Conservation (phyloP, 805 yeast genomes). For the Wickerhamiella slavikovae region DNA sequence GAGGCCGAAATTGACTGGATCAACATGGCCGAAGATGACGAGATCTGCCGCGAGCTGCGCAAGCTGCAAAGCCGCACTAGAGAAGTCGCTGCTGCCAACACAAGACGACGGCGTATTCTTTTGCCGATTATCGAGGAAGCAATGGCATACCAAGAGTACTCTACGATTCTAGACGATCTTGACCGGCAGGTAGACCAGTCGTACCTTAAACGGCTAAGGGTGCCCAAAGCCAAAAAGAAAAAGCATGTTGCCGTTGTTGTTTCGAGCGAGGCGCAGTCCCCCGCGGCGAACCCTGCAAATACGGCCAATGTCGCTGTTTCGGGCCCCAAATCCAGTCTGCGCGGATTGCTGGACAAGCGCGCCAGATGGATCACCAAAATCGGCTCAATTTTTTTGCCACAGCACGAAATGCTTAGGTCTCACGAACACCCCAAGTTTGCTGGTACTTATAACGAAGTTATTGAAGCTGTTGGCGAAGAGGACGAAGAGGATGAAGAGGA, state of each 20-base stretch:
- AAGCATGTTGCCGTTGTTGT: conserved; percentile 14
- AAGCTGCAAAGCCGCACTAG: conserved; percentile 46
- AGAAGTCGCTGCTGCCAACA: conserved; percentile 39
- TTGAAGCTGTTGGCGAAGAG: conserved; percentile 22
- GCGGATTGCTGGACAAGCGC: conserved; percentile 68
- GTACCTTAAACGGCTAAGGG: conserved; percentile 61
- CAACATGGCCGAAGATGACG: conserved; percentile 75
- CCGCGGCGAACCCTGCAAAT: conserved; percentile 1
- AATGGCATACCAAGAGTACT: conserved; percentile 86
- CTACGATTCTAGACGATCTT: conserved; percentile 73
- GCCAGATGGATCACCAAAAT: conserved; percentile 73
- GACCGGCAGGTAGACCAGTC: conserved; percentile 96
- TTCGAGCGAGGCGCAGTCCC: background rate
- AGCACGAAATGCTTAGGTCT: conserved; percentile 52
- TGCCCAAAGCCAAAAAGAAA: conserved; percentile 46
- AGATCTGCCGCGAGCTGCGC: conserved; percentile 69
- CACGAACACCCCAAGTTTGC: conserved; percentile 44
- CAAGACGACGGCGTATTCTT: conserved; percentile 41
- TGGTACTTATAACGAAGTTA: conserved; percentile 23
- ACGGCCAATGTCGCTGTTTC: background rate
- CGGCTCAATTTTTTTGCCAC: conserved; percentile 60
- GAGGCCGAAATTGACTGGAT: conserved; percentile 45
- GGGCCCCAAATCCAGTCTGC: conserved; percentile 39
- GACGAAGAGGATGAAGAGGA: conserved; percentile 22
- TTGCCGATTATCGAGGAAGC: conserved; percentile 67